Evolutionary conservation across 768 basidiomycete species (phyloP).

Genomic region (Phaffia tasmanica): DNA sequence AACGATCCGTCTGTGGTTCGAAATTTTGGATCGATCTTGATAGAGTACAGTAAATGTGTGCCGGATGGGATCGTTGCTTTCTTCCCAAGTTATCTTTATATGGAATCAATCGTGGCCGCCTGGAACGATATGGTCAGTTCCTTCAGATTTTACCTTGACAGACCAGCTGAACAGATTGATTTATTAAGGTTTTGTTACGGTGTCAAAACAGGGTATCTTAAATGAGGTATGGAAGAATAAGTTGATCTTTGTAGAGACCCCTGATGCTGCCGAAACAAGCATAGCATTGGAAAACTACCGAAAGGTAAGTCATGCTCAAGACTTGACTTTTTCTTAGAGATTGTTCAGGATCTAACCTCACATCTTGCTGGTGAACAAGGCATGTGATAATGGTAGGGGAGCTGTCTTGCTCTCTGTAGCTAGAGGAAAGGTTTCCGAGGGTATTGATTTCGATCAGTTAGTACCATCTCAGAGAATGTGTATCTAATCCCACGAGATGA

Average conservation of each 20-base stretch:
- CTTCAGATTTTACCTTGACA: not conserved
- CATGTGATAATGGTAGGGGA: conserved; percentile 95
- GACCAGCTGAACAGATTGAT: too few relatives aligned
- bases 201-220: conserved; percentile 64
- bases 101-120: conserved; percentile 99
- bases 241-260: conserved; percentile 97
- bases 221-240: conserved; percentile 99
- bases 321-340: not conserved
- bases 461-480: conserved; percentile 8
- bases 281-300: conserved; percentile 96
- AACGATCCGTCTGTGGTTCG: conserved; percentile 98
- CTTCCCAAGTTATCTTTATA: conserved; percentile 98
- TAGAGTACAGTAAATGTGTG: conserved; percentile 95
- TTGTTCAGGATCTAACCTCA: not conserved
- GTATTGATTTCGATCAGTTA: conserved; percentile 96
- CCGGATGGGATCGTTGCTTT: conserved; percentile 98
- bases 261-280: conserved; percentile 96
- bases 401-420: conserved; percentile 94
- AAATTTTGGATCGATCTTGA: conserved; percentile 94
- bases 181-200: not conserved
- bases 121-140: conserved; percentile 97
- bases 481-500: not conserved
- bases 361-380: conserved; percentile 43
- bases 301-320: conserved; percentile 47
- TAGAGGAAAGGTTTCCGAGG: conserved; percentile 97